Conservation (phyloP, 495 filamentous ascomycete species). For the Xylaria bambusicola region DNA sequence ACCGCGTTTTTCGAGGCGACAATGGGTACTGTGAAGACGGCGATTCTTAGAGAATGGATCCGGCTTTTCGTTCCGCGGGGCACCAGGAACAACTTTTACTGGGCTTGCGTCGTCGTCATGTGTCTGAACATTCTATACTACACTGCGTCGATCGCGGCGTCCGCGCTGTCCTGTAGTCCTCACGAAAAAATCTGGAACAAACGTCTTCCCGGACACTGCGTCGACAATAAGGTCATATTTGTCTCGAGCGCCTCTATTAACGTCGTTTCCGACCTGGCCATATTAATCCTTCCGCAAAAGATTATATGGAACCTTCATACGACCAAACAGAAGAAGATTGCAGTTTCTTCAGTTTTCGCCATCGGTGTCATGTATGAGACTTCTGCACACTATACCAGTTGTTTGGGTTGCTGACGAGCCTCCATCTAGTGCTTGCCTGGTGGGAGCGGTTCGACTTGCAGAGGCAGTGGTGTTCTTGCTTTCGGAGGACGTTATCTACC, state of each 20-base stretch:
- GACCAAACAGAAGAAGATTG: constrained; percentile 47
- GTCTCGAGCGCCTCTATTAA: constrained; percentile 51
- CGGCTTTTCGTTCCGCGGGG: constrained; percentile 29
- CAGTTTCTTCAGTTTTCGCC: constrained; percentile 54
- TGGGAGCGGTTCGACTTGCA: constrained; percentile 1
- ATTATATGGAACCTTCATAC: constrained; percentile 47
- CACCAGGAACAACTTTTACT: constrained; percentile 23
- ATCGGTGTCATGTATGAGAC: constrained; percentile 52
- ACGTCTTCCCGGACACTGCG: constrained; percentile 40
- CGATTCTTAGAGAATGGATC: constrained; percentile 36
- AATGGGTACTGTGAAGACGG: constrained; percentile 29
- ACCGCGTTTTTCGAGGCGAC: constrained; percentile 22
- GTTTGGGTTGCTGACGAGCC: background rate
- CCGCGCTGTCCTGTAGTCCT: constrained; percentile 46
- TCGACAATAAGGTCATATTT: constrained; percentile 50
- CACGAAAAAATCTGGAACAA: constrained; percentile 34
- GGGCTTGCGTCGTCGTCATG: constrained; percentile 36
- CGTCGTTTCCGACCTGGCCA: constrained; percentile 55
- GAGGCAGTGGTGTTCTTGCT: background rate
- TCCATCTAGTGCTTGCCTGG: constrained; percentile 1
- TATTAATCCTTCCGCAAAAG: constrained; percentile 54
- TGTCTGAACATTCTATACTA: constrained; percentile 42
- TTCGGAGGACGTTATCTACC: constrained; percentile 3
- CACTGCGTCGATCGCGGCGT: constrained; percentile 42
- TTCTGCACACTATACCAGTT: background rate